A percentile compares a stretch with the other conserved stretches of the same genome.
These are phyloP conservation scores for Didymella arachidicola DNA, from an alignment of 2,329 filamentous ascomycete genomes.

Conservation along the genomic window DNA sequence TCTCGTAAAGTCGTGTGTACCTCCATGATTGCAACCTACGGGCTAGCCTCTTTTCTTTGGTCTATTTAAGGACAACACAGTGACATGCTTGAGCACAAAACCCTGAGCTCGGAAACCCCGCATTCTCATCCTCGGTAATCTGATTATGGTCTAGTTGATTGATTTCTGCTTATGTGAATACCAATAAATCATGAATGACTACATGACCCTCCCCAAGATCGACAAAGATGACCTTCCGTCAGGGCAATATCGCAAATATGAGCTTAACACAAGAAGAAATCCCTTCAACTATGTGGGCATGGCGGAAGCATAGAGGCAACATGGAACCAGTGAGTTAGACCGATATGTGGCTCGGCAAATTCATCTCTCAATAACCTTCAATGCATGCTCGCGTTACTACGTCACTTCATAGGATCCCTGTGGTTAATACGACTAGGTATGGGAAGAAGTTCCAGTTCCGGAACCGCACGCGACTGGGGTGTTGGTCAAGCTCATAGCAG, in stretches of 20 bases:
- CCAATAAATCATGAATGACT: not conserved
- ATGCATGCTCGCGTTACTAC: too few relatives aligned
- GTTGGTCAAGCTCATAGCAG: not conserved
- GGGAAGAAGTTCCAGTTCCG: not conserved
- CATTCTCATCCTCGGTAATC: not conserved
- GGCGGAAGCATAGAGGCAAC: constrained; percentile 33
- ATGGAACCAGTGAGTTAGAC: constrained; percentile 27
- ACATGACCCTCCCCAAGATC: not conserved
- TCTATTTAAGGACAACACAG: not conserved
- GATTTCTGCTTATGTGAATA: not conserved
- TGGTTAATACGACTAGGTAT: not conserved
- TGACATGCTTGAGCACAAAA: not conserved
- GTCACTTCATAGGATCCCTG: not conserved
- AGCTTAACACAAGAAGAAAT: constrained; percentile 1
- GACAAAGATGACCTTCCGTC: not conserved
- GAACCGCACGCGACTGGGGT: not conserved
- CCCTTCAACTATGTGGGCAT: constrained; percentile 30
- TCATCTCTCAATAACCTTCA: not conserved
- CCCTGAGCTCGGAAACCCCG: not conserved
- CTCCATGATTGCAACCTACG: too few relatives aligned
- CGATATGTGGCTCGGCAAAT: not conserved
- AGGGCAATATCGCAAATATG: not conserved
- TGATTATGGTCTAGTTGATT: not conserved
- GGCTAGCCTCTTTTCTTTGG: not conserved
- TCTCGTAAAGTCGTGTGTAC: not conserved